Evolutionary conservation across 2,329 filamentous ascomycete species (phyloP).

Genomic region (Scytalidium sp.): DNA sequence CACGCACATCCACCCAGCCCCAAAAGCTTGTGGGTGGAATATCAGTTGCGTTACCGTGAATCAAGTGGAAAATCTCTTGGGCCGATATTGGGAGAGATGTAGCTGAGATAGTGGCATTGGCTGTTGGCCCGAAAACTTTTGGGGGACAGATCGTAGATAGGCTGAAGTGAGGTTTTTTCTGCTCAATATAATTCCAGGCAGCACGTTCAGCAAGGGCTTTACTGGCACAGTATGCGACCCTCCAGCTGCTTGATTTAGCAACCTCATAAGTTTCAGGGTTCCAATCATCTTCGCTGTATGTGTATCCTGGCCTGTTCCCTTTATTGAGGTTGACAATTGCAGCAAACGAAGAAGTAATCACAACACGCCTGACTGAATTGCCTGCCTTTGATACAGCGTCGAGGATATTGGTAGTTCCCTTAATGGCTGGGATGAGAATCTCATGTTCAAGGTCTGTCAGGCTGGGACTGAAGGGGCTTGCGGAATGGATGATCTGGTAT

Average conservation of each 20-base stretch:
- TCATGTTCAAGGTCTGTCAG: slow-evolving; percentile 30
- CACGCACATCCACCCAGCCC: slow-evolving; percentile 54
- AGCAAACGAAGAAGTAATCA: slow-evolving; percentile 62
- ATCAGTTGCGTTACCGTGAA: slow-evolving; percentile 52
- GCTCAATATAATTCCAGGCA: slow-evolving; percentile 58
- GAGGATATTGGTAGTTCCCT: slow-evolving; percentile 50
- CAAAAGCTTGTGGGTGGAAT: slow-evolving; percentile 44
- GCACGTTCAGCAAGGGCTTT: slow-evolving; percentile 64
- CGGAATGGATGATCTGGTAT: slow-evolving; percentile 63
- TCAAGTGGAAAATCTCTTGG: slow-evolving; percentile 57
- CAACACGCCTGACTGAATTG: slow-evolving; percentile 27
- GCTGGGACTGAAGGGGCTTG: slow-evolving; percentile 46
- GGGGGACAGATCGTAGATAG: slow-evolving; percentile 59
- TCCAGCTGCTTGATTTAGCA: slow-evolving; percentile 19
- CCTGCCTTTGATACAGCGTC: slow-evolving; percentile 36
- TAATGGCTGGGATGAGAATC: slow-evolving; percentile 51
- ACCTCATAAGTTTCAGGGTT: slow-evolving; percentile 46
- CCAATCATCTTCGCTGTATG: slow-evolving; percentile 49
- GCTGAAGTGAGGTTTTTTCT: slow-evolving; percentile 49
- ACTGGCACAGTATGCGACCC: slow-evolving; percentile 19
- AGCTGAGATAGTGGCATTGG: slow-evolving; percentile 57
- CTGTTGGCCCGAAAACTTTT: slow-evolving; percentile 57
- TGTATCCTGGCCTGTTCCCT: slow-evolving; percentile 42
- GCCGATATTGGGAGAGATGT: slow-evolving; percentile 68
- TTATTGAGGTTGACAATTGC: slow-evolving; percentile 52